Base-by-base conservation (phyloP, 352 stramenopile species). In the Pythium sukuiense region DNA sequence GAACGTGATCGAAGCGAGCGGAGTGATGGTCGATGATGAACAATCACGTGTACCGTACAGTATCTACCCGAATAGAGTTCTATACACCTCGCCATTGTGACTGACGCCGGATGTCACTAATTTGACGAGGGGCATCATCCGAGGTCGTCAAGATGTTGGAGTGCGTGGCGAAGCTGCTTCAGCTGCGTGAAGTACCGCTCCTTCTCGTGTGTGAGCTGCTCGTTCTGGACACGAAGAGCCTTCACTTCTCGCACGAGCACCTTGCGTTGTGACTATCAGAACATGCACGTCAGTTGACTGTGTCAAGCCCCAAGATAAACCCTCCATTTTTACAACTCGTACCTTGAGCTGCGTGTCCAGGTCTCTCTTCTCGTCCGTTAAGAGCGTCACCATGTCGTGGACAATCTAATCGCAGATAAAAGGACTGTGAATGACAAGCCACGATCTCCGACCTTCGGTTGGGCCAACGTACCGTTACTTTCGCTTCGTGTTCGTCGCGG, bases 191-290 rank as follows among this genome's bases (percentile, higher is more conserved):
- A 89, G 61, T 92, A 93, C 27, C 87, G 76, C 20, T 89, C 73
- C 58, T 85, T 88, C 48, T 95, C 86, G 26, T 67, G 57, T 30
- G 68, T 55, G 45, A 95, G 74, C 14, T 88, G 79, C 65, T 88
- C 69, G 65, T 89, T 93, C 53, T 93, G 82, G 6, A 65, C 65
- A 2, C 86, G 84, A 11, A 95, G 72, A 7, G 73, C 79, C 62
- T 92, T 92, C 0, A 95, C 84, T 70, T 95, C 86, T 8, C 83
- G 80, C 30, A 95, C 86, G 0, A 95, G 73, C 29, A 95, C 80
- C 41, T 95, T 95, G 49, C 85, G 81, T 54, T 95, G 86, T 0
- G 82, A 81, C 66, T 88, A 11, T 52, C 20, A 29, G 29, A 1
- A 55, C 27, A 35, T 71, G 8, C 12, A 24, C 52, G 30, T 12